Base-by-base conservation (phyloP, 192 early-diverging fungal genomes). In the Coemansia sp. region DNA sequence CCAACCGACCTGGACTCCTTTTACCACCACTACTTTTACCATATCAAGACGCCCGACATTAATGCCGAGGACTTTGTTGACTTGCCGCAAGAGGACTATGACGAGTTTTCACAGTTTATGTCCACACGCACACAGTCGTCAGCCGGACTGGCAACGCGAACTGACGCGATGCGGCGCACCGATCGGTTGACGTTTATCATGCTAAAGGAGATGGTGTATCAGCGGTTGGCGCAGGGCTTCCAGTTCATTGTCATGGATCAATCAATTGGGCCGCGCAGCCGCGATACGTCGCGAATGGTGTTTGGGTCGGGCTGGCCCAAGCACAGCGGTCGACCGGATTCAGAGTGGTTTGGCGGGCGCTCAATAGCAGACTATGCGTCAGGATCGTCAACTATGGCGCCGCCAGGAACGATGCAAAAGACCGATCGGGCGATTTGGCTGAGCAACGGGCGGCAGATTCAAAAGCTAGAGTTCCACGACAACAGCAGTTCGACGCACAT, bases 181-280 rank as follows among this genome's bases (percentile, higher is more conserved):
- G 78, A 80, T 38, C 54, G 60, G 8, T 43, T 62, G 62, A 85
- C 84, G 7, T 83, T 81, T 56, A 79, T 72, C 15, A 78, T 96
- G 38, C 79, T 97, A 35, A 84, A 85, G 21, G 94, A 98, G 72
- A 83, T 98, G 71, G 85, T 97, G 9, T 85, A 85, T 27, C 94
- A 95, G 75, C 85, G 96, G n/a, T 65, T 98, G 41, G 84, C 89
- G 38, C 94, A 98, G 70, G 95, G 94, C 22, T 97, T 94, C 69
- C 95, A 96, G 74, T 81, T 97, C 11, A 89, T 96, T 57, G 83
- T 87, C 10, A 69, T 76, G 23, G 60, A 39, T 52, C 65, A 67
- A 11, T 43, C 60, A 2, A 4, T 24, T 12, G 19, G 22, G 23
- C 10, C 52, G 2, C 19, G 64, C 12, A 35, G 50, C 23, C 39